phyloP scores from a whole-genome alignment of 495 filamentous ascomycete genomes.

The Penicillium bialowiezense region DNA sequence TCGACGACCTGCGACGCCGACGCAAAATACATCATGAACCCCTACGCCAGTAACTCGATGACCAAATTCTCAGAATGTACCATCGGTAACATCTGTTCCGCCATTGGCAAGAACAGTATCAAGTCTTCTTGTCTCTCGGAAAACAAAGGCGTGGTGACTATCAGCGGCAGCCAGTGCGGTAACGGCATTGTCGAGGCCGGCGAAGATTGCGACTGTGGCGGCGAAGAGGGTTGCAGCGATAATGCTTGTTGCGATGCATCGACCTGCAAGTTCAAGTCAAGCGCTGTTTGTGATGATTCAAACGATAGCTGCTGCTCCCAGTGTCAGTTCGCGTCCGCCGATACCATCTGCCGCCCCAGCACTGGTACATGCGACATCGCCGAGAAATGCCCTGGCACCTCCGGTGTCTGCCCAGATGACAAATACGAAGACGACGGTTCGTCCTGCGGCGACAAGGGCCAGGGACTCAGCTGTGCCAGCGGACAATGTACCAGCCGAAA shows the following conservation, averaged over 20 bases:
- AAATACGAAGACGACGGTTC: constrained; percentile 65
- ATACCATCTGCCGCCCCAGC: constrained; percentile 73
- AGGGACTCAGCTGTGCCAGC: constrained; percentile 74
- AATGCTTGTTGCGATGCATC: constrained; percentile 81
- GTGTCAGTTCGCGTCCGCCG: constrained; percentile 69
- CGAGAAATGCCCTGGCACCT: constrained; percentile 75
- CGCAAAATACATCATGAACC: constrained; percentile 90
- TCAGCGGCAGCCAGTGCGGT: constrained; percentile 82
- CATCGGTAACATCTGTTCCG: constrained; percentile 94
- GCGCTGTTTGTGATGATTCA: constrained; percentile 78
- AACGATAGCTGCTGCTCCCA: constrained; percentile 86
- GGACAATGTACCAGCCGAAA: constrained; percentile 95
- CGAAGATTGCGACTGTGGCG: constrained; percentile 96
- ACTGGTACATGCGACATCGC: constrained; percentile 78
- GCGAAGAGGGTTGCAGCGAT: constrained; percentile 60
- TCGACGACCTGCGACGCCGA: constrained; percentile 68
- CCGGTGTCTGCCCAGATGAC: constrained; percentile 73
- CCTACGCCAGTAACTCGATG: constrained; percentile 70
- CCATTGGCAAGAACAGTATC: constrained; percentile 75
- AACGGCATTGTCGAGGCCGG: constrained; percentile 95
- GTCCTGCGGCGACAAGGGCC: constrained; percentile 56
- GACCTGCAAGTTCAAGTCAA: constrained; percentile 82
- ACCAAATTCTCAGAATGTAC: constrained; percentile 81
- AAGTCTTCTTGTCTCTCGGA: constrained; percentile 72
- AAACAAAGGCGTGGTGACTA: constrained; percentile 82